Conservation (phyloP, 2,329 filamentous ascomycete genomes). For the Arthrobotrys pseudoclavata region DNA sequence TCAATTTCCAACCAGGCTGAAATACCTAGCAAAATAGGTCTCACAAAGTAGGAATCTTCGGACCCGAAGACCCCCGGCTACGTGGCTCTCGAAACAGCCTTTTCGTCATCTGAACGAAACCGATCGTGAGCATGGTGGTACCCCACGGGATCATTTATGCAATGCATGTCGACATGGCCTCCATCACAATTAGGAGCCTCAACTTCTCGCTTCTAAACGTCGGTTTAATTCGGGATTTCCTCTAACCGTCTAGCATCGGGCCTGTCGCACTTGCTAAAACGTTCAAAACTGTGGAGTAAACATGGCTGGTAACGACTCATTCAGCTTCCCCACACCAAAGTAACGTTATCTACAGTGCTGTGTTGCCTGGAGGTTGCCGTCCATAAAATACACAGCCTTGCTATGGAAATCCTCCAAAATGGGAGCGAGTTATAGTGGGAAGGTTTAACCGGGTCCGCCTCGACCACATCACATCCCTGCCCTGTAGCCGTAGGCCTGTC, state of each 20-base stretch:
- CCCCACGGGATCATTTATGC: constrained; percentile 26
- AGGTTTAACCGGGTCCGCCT: constrained; percentile 50
- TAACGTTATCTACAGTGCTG: constrained; percentile 39
- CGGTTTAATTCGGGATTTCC: constrained; percentile 23
- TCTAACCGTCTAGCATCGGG: neutral
- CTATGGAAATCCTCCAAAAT: constrained; percentile 19
- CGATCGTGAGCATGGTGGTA: neutral
- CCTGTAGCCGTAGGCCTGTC: neutral
- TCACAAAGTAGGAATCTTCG: neutral
- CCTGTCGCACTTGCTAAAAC: constrained; percentile 40
- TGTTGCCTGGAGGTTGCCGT: constrained; percentile 39
- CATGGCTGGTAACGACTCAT: constrained; percentile 17
- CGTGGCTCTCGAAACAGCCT: constrained; percentile 5
- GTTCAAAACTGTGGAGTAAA: neutral
- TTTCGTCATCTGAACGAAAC: neutral
- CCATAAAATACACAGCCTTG: constrained; percentile 28
- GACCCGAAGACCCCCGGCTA: neutral
- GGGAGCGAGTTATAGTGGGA: neutral
- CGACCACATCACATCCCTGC: constrained; percentile 9
- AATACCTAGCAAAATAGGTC: neutral
- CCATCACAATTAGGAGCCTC: neutral
- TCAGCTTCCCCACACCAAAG: constrained; percentile 25
- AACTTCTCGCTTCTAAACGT: constrained; percentile 1
- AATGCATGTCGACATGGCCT: neutral
- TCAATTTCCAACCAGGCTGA: no score